A percentile compares a stretch with the other conserved stretches of the same genome.
Conservation (phyloP, 495 filamentous ascomycete species). For the Penicillium pancosmium region DNA sequence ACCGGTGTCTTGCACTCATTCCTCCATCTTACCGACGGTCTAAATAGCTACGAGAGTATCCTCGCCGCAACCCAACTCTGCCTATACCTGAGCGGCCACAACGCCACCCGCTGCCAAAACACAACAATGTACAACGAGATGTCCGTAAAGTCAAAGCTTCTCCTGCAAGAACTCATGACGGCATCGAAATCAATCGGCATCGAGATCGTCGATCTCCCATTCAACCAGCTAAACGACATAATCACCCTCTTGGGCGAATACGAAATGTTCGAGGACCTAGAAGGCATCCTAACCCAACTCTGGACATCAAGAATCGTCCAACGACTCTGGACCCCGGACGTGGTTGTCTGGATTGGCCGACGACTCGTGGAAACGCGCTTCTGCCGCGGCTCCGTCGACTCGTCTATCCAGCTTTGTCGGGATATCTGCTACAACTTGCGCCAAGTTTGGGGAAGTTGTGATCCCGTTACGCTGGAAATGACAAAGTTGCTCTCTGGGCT, state of each 20-base stretch:
- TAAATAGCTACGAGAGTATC: constrained; percentile 50
- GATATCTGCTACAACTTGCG: constrained; percentile 68
- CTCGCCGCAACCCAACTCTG: constrained; percentile 59
- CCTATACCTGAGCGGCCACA: constrained; percentile 53
- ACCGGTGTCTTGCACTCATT: constrained; percentile 59
- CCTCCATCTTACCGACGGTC: constrained; percentile 54
- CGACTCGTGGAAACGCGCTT: constrained; percentile 60
- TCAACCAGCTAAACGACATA: constrained; percentile 56
- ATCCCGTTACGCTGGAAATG: constrained; percentile 58
- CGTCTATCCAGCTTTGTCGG: constrained; percentile 58
- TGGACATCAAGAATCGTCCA: constrained; percentile 65
- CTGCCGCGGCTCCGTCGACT: constrained; percentile 42
- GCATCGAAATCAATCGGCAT: constrained; percentile 52
- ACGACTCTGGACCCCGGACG: constrained; percentile 55
- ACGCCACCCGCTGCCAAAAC: constrained; percentile 42
- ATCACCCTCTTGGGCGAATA: constrained; percentile 60
- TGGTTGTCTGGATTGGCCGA: constrained; percentile 59
- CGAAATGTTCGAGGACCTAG: constrained; percentile 60
- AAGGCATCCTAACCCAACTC: constrained; percentile 58
- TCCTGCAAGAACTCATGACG: constrained; percentile 54
- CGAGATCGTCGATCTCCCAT: constrained; percentile 54
- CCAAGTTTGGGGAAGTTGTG: constrained; percentile 56
- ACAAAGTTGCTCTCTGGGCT: constrained; percentile 57
- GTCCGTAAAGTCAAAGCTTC: constrained; percentile 54
- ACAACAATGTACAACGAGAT: constrained; percentile 47